Evolutionary conservation across 2,329 filamentous ascomycete species (phyloP).

Genomic region (Didymella pomorum): DNA sequence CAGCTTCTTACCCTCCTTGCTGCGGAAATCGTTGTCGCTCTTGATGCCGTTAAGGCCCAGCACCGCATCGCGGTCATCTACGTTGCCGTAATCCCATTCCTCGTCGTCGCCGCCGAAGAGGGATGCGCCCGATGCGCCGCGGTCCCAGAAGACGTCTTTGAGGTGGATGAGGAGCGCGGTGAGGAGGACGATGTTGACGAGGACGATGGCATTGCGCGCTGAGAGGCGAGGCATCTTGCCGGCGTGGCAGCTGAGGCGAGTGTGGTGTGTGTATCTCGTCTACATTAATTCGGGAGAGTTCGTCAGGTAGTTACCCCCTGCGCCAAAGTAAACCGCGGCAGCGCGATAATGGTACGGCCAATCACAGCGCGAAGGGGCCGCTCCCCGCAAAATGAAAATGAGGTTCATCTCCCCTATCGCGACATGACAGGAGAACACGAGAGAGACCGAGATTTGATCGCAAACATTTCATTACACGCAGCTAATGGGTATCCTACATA

Average conservation of each 20-base stretch:
- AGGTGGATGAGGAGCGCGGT: constrained; percentile 41
- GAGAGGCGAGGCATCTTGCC: constrained; percentile 43
- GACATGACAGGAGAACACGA: neutral
- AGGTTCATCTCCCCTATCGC: neutral
- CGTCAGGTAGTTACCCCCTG: neutral
- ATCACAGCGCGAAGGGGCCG: constrained; percentile 9
- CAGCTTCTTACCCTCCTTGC: constrained; percentile 23
- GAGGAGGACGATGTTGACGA: constrained; percentile 35
- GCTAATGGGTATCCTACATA: constrained; percentile 20
- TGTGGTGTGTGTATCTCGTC: constrained; percentile 1
- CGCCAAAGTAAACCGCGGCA: constrained; percentile 1
- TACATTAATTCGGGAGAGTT: neutral
- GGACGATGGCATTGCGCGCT: constrained; percentile 36
- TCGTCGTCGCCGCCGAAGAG: constrained; percentile 10
- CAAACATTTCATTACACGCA: constrained; percentile 14
- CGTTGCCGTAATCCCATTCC: constrained; percentile 12
- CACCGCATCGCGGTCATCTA: constrained; percentile 2
- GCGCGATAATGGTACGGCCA: neutral
- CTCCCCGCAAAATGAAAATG: neutral
- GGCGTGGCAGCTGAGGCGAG: constrained; percentile 11
- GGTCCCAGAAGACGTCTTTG: constrained; percentile 40
- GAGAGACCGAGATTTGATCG: neutral
- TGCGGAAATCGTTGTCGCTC: constrained; percentile 7
- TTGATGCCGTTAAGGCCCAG: constrained; percentile 11
- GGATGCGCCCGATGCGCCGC: constrained; percentile 5